phyloP scores from a whole-genome alignment of 371 early-diverging fungal species.

The Apophysomyces ossiformis region DNA sequence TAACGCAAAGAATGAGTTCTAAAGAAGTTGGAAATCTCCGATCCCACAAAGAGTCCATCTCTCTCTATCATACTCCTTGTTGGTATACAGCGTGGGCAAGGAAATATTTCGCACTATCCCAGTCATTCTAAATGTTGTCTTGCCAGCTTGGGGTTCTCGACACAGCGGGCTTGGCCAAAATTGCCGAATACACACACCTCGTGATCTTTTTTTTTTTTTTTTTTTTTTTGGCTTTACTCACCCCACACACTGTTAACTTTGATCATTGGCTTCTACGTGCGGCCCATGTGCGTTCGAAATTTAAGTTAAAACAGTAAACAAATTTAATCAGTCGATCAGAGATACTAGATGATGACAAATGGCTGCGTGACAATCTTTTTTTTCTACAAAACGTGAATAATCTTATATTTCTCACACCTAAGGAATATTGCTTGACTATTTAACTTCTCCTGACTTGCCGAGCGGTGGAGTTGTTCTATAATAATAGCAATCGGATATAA shows the following conservation, averaged over 20 bases:
- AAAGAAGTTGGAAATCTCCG: too few species aligned
- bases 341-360: not conserved
- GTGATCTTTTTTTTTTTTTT: constrained; percentile 3
- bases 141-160: too few species aligned
- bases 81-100: not conserved
- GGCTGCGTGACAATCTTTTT: constrained; percentile 39
- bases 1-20: too few species aligned
- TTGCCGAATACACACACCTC: constrained; percentile 2
- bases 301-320: not conserved
- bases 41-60: too few species aligned
- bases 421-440: not conserved
- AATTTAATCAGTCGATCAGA: constrained; percentile 7
- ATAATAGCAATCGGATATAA: too few species aligned
- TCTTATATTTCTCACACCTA: not conserved
- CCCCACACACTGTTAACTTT: constrained; percentile 47
- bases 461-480: too few species aligned
- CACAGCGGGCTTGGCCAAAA: constrained; percentile 9
- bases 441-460: too few species aligned
- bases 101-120: too few species aligned
- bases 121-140: too few species aligned
- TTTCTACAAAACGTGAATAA: constrained; percentile 19
- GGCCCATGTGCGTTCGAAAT: constrained; percentile 33
- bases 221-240: constrained; percentile 13
- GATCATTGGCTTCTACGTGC: constrained; percentile 45
- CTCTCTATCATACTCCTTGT: constrained; percentile 11